Conservation (phyloP, 2,329 filamentous ascomycete genomes). For the Trichoderma cornu-damae region DNA sequence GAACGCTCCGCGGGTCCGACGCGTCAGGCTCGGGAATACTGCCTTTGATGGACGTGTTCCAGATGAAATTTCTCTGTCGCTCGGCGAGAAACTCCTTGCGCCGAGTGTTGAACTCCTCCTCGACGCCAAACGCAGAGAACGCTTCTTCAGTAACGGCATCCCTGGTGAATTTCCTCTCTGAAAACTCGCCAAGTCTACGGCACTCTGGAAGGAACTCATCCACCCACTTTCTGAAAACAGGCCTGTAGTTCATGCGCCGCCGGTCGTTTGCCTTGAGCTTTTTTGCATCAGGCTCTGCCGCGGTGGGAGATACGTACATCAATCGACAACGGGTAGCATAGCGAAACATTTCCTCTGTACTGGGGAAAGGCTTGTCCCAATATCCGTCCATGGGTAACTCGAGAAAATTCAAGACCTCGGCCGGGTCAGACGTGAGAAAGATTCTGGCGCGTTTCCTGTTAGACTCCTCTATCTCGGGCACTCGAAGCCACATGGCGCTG, state of each 20-base stretch:
- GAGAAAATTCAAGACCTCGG: conserved; percentile 55
- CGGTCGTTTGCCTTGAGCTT: conserved; percentile 52
- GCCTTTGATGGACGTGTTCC: conserved; percentile 42
- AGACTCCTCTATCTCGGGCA: conserved; percentile 60
- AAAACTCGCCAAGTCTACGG: conserved; percentile 36
- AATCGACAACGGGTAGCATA: conserved; percentile 56
- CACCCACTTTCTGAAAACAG: conserved; percentile 56
- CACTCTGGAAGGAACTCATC: conserved; percentile 57
- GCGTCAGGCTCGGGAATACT: conserved; percentile 29
- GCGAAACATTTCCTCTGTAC: conserved; percentile 52
- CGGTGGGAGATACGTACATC: conserved; percentile 43
- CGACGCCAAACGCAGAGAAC: conserved; percentile 46
- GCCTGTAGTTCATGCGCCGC: conserved; percentile 49
- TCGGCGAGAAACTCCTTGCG: conserved; percentile 40
- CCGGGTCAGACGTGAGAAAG: conserved; percentile 54
- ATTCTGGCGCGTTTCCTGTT: conserved; percentile 55
- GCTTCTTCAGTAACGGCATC: conserved; percentile 48
- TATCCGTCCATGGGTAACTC: conserved; percentile 45
- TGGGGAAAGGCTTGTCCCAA: conserved; percentile 53
- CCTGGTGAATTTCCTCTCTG: conserved; percentile 31
- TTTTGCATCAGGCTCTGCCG: conserved; percentile 27
- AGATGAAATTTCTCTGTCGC: conserved; percentile 40
- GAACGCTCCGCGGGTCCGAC: conserved; percentile 24
- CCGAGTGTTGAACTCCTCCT: conserved; percentile 40
- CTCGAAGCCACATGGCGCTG: conserved; percentile 57